Conservation (phyloP, 768 basidiomycete species). For the Ramaria rubella region DNA sequence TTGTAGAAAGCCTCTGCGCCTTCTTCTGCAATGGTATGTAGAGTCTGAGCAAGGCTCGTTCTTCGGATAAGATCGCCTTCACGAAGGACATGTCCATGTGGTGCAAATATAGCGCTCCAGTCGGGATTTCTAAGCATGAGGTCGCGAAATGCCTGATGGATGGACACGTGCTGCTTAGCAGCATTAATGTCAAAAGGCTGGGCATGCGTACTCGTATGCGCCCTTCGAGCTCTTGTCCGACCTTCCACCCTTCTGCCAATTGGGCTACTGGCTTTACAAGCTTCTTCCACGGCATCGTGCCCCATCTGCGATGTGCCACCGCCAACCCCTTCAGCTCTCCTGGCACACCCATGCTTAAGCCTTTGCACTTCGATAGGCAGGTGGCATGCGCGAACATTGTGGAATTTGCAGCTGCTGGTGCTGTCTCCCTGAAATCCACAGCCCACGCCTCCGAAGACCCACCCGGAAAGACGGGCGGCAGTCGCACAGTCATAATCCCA, state of each 20-base stretch:
- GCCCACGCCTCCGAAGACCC: slow-evolving; percentile 54
- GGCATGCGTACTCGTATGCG: slow-evolving; percentile 54
- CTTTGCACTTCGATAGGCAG: slow-evolving; percentile 55
- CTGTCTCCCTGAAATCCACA: slow-evolving; percentile 87
- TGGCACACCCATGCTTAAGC: slow-evolving; percentile 84
- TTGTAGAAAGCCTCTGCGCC: slow-evolving; percentile 83
- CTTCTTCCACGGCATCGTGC: slow-evolving; percentile 67
- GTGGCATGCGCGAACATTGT: slow-evolving; percentile 70
- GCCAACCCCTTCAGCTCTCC: slow-evolving; percentile 85
- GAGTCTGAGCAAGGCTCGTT: slow-evolving; percentile 69
- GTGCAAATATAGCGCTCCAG: slow-evolving; percentile 82
- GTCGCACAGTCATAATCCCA: slow-evolving; percentile 78
- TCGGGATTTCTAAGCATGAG: slow-evolving; percentile 63
- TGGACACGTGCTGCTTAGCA: background rate
- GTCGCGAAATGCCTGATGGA: slow-evolving; percentile 1
- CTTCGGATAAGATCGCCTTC: slow-evolving; percentile 72
- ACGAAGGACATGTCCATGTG: slow-evolving; percentile 57
- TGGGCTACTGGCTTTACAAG: slow-evolving; percentile 70
- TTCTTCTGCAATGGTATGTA: slow-evolving; percentile 62
- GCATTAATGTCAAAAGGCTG: slow-evolving; percentile 15
- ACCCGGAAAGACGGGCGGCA: slow-evolving; percentile 46
- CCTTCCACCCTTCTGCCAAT: slow-evolving; percentile 74
- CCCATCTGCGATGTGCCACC: slow-evolving; percentile 80
- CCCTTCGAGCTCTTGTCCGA: slow-evolving; percentile 68
- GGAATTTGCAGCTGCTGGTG: slow-evolving; percentile 61